Evolutionary conservation across 352 stramenopile species (phyloP).

Genomic region (Globisporangium nodosum): DNA sequence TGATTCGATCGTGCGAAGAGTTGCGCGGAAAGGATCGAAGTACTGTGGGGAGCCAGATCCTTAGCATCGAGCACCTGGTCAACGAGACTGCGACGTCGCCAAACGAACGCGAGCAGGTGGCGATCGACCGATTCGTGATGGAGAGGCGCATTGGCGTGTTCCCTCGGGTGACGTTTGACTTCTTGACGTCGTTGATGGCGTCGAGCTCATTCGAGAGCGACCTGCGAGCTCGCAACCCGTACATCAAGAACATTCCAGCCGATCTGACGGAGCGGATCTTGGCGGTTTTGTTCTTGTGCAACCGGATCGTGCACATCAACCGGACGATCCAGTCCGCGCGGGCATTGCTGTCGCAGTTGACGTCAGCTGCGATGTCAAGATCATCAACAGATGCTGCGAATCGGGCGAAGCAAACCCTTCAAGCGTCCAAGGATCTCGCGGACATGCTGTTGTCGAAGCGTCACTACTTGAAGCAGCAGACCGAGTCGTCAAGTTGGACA

Average conservation of each 20-base stretch:
- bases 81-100: slow-evolving; percentile 36
- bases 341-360: slow-evolving; percentile 22
- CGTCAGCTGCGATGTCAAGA: not conserved
- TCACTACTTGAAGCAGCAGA: slow-evolving; percentile 45
- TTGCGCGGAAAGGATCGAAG: slow-evolving; percentile 48
- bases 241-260: slow-evolving; percentile 22
- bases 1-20: slow-evolving; percentile 47
- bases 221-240: slow-evolving; percentile 64
- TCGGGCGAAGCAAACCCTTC: slow-evolving; percentile 59
- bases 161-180: slow-evolving; percentile 71
- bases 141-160: slow-evolving; percentile 50
- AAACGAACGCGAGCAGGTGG: slow-evolving; percentile 9
- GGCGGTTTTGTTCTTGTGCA: slow-evolving; percentile 65
- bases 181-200: slow-evolving; percentile 64
- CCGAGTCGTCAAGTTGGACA: slow-evolving; percentile 36
- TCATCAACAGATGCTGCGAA: slow-evolving; percentile 10
- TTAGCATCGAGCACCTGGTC: slow-evolving; percentile 34
- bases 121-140: slow-evolving; percentile 52
- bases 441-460: slow-evolving; percentile 70
- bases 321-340: slow-evolving; percentile 54
- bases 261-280: slow-evolving; percentile 48
- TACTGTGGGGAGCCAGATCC: slow-evolving; percentile 48
- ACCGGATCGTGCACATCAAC: slow-evolving; percentile 82
- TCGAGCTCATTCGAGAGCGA: slow-evolving; percentile 59
- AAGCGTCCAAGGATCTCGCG: slow-evolving; percentile 79